A percentile compares a stretch with the other conserved stretches of the same genome.
These are phyloP conservation scores for Vigna reflexopilosa DNA, from an alignment of 306 rosid species.

Conservation along the genomic window DNA sequence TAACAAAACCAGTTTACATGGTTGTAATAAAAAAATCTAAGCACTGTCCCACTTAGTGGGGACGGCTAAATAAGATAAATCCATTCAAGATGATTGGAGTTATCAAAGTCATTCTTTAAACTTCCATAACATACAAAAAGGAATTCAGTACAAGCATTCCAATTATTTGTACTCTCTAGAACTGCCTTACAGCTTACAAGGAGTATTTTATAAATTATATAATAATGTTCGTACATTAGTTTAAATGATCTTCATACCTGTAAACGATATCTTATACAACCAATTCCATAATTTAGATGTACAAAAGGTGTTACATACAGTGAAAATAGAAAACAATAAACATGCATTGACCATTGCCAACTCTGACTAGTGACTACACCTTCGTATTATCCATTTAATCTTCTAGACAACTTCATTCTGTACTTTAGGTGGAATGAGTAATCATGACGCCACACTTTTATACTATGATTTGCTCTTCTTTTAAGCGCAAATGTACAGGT, in stretches of 20 bases:
- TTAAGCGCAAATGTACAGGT: conserved; percentile 71
- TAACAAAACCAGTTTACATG: neutral
- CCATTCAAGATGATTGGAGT: neutral
- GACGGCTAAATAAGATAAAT: conserved; percentile 13
- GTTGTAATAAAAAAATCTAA: conserved; percentile 1
- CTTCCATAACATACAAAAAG: conserved; percentile 31
- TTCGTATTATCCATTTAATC: conserved; percentile 49
- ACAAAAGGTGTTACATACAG: conserved; percentile 58
- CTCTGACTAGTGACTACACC: conserved; percentile 42
- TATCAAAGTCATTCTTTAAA: conserved; percentile 22
- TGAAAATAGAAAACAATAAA: conserved; percentile 48
- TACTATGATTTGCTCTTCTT: conserved; percentile 76
- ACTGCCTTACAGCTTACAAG: conserved; percentile 30
- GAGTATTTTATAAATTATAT: conserved; percentile 42
- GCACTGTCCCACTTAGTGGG: neutral
- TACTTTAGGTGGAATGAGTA: conserved; percentile 34
- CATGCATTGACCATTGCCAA: conserved; percentile 50
- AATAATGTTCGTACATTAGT: conserved; percentile 40
- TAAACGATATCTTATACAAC: conserved; percentile 54
- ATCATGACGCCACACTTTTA: conserved; percentile 33
- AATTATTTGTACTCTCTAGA: conserved; percentile 34
- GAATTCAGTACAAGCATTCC: conserved; percentile 29
- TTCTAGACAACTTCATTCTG: conserved; percentile 50
- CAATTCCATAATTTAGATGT: conserved; percentile 56
- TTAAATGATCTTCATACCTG: conserved; percentile 50